phyloP scores from a whole-genome alignment of 2,329 filamentous ascomycete species.

The Neofusicoccum parvum region DNA sequence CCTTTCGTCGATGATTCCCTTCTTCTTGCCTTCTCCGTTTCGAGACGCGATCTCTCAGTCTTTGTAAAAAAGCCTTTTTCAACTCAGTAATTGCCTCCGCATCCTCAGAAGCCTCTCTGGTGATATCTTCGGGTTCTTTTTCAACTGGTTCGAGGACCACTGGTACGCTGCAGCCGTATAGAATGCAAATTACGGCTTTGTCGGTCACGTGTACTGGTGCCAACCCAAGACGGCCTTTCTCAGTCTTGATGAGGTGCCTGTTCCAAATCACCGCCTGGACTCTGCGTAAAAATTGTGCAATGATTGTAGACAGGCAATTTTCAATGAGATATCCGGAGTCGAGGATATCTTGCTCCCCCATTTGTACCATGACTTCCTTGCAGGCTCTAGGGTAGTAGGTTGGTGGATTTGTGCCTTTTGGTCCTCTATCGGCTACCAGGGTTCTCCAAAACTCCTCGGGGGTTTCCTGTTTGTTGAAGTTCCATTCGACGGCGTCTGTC shows the following conservation, averaged over 20 bases:
- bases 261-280: constrained; percentile 29
- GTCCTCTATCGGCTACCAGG: constrained; percentile 25
- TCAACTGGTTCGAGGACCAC: constrained; percentile 31
- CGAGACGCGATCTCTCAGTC: no score
- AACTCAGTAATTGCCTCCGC: no score
- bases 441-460: constrained; percentile 27
- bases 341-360: constrained; percentile 20
- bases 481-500: constrained; percentile 4
- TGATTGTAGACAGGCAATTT: constrained; percentile 13
- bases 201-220: constrained; percentile 30
- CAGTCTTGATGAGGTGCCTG: constrained; percentile 32
- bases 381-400: constrained; percentile 28
- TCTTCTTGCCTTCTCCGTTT: no score
- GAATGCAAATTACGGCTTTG: constrained; percentile 35
- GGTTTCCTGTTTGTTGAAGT: constrained; percentile 1
- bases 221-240: constrained; percentile 31
- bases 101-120: no score
- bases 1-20: no score
- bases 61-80: no score
- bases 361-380: constrained; percentile 24
- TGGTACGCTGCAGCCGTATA: constrained; percentile 41
- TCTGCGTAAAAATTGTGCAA: constrained; percentile 27
- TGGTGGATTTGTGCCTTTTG: constrained; percentile 25
- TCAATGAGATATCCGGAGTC: constrained; percentile 12
- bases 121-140: neutral